phyloP scores from a whole-genome alignment of 2,329 filamentous ascomycete genomes.

The Davidsoniella neocaledoniae region DNA sequence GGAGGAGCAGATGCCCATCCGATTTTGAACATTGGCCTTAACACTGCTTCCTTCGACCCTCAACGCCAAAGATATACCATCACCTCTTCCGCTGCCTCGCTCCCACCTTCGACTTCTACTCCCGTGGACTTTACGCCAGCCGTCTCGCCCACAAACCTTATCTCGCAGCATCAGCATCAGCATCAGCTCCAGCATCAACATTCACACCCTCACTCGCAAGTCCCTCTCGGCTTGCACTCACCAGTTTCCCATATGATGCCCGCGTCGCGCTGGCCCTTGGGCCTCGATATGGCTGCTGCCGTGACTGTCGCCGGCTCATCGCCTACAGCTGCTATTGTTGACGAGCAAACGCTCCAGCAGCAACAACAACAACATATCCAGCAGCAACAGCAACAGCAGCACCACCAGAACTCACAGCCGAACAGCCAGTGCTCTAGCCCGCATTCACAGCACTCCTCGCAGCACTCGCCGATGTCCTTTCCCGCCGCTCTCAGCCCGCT shows the following conservation, averaged over 20 bases:
- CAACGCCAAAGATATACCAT: conserved; percentile 18
- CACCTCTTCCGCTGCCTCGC: conserved; percentile 1
- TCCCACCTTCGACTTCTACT: conserved; percentile 2
- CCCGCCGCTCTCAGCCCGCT: conserved; percentile 28
- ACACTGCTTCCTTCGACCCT: conserved; percentile 11
- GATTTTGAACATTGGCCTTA: conserved; percentile 6
- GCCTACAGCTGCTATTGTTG: conserved; percentile 31
- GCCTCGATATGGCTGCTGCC: conserved; percentile 32
- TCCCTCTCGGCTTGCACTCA: conserved; percentile 9
- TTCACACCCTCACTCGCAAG: conserved; percentile 15
- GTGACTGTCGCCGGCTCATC: conserved; percentile 29
- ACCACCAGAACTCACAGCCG: conserved; percentile 6
- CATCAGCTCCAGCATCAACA: conserved; percentile 16
- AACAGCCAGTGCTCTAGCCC: conserved; percentile 35
- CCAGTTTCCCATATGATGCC: conserved; percentile 18
- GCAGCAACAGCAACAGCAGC: conserved; percentile 23
- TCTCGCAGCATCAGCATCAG: conserved; percentile 4
- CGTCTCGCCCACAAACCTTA: conserved; percentile 7
- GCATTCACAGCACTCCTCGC: conserved; percentile 25
- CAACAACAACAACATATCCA: conserved; percentile 24
- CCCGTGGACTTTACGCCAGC: conserved; percentile 14
- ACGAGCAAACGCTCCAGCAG: conserved; percentile 9
- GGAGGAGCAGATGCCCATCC: conserved; percentile 8
- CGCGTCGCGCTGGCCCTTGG: conserved; percentile 31
- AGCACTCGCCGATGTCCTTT: conserved; percentile 33